Base-by-base conservation (phyloP, 129 eudicot species). In the Escallonia rubra region DNA sequence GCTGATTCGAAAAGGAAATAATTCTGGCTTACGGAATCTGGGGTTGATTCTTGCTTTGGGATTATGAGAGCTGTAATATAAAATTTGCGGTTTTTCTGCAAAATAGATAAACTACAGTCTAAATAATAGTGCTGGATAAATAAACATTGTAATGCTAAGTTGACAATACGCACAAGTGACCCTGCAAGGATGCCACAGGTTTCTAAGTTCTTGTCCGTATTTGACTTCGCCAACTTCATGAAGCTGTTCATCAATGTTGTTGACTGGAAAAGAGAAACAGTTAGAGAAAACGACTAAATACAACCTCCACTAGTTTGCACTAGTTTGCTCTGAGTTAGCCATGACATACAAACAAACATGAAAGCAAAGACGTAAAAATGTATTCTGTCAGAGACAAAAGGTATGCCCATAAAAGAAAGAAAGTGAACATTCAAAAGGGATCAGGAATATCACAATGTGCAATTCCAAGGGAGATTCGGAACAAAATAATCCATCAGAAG, bases 111-210 rank as follows among this genome's bases (percentile, higher is more conserved):
- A 56, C 43, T 12, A 38, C 56, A 10, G 62, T 16, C 54, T 55
- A 64, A 72, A 15, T 48, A 57, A n/a, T 3, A 64, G 11, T 79
- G 44, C 10, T 2, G 5, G 1, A 55, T 3, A 23, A 61, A 7
- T 47, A 71, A 46, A 43, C 40, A 74, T 8, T 11, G 16, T 54
- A 54, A 40, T 57, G 46, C 12, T 9, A 71, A 45, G 49, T 43
- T 54, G 43, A 58, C 3, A 49, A 53, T 51, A 80, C 96, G 68
- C 79, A 93, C 99, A 64, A 93, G 96, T 67, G 91, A 84, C 40
- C 99, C 99, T 34, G 99, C 99, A 81, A 93, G 95, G 67, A 93
- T 81, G 9, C 99, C 99, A 76, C 99, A 93, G 60, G 99, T 93
- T 79, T 93, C 99, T 57, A 93, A 77, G 63, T 86, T 81, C 69